A percentile compares a stretch with the other conserved stretches of the same genome.
Conservation (phyloP, 768 basidiomycete species). For the Hericium coralloides region DNA sequence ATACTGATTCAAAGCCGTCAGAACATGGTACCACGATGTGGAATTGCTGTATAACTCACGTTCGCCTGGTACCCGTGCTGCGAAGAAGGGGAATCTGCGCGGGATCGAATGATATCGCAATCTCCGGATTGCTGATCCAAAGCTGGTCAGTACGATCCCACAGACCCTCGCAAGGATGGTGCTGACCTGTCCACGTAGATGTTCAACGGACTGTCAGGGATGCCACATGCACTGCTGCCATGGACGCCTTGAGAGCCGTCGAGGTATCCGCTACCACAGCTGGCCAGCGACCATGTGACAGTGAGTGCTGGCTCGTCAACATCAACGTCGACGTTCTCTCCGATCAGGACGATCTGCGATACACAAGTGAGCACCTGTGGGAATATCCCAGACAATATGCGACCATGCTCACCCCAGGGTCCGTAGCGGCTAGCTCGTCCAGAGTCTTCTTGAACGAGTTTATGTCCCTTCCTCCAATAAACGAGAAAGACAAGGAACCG, state of each 20-base stretch:
- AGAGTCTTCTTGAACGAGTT: conserved; percentile 31
- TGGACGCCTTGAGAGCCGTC: conserved; percentile 38
- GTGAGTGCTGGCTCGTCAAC: conserved; percentile 48
- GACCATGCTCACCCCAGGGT: conserved; percentile 34
- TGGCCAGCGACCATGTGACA: conserved; percentile 47
- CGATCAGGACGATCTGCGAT: conserved; percentile 41
- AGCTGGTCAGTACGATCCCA: neutral
- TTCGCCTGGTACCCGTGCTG: conserved; percentile 32
- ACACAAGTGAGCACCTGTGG: too few relatives aligned
- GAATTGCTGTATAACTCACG: too few relatives aligned
- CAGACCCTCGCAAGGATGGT: neutral
- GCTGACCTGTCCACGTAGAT: conserved; percentile 44
- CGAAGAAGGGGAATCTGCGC: conserved; percentile 33
- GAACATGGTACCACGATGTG: too few relatives aligned
- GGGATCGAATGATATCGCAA: conserved; percentile 38
- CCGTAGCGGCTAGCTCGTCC: conserved; percentile 29
- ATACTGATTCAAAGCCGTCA: conserved; percentile 26
- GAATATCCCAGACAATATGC: neutral
- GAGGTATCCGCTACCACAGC: conserved; percentile 39
- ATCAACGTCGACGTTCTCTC: conserved; percentile 50
- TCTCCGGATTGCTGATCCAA: conserved; percentile 23
- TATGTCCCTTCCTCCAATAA: conserved; percentile 37
- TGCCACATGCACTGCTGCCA: conserved; percentile 35
- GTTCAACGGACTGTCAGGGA: conserved; percentile 32
- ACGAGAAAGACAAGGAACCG: conserved; percentile 36